These are phyloP conservation scores for Leccinellum luteum DNA, from an alignment of 768 basidiomycete species.

Conservation along the genomic window DNA sequence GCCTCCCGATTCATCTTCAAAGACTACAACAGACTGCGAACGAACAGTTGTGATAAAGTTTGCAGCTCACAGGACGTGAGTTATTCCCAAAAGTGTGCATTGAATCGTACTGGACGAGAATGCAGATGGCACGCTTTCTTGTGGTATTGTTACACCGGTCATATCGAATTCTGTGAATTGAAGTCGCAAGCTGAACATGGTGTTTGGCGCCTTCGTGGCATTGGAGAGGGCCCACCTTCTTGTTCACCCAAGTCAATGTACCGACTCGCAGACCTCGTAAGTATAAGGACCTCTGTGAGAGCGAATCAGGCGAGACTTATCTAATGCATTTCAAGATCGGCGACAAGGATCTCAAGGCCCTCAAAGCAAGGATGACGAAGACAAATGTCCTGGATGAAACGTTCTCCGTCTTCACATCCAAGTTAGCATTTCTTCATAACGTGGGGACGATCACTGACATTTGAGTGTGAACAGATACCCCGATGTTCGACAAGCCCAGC, in stretches of 20 bases:
- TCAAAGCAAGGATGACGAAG: constrained; percentile 9
- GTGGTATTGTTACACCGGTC: constrained; percentile 27
- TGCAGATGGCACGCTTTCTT: constrained; percentile 23
- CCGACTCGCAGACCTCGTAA: constrained; percentile 33
- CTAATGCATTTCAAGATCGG: constrained; percentile 7
- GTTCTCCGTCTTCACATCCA: constrained; percentile 31
- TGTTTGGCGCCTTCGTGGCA: neutral
- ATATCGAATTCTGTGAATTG: constrained; percentile 14
- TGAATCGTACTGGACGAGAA: neutral
- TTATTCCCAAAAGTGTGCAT: neutral
- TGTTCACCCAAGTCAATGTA: constrained; percentile 40
- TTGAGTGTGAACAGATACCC: constrained; percentile 14
- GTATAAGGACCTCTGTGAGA: neutral
- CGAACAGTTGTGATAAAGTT: constrained; percentile 7
- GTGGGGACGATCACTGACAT: neutral
- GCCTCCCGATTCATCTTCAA: neutral
- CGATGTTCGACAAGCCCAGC: constrained; percentile 17
- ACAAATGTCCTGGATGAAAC: constrained; percentile 25
- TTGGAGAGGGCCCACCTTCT: constrained; percentile 3
- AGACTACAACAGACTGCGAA: neutral
- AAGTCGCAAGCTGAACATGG: constrained; percentile 15
- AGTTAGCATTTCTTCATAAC: constrained; percentile 5
- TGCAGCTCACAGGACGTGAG: constrained; percentile 18
- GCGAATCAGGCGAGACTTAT: neutral
- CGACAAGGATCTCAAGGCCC: constrained; percentile 15